phyloP scores from a whole-genome alignment of 2,329 filamentous ascomycete genomes.

The Parafenestella ontariensis region DNA sequence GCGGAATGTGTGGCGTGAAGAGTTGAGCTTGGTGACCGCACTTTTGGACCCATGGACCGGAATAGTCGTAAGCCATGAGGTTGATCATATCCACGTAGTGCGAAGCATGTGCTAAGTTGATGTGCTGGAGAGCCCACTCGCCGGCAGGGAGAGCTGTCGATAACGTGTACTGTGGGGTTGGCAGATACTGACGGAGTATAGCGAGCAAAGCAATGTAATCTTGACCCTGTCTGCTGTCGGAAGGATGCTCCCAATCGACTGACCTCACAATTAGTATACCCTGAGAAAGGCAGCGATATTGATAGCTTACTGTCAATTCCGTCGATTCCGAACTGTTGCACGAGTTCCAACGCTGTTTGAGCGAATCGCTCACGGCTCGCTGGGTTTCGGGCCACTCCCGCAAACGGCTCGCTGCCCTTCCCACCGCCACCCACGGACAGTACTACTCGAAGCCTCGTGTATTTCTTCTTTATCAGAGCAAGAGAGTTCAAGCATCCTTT shows the following conservation, averaged over 20 bases:
- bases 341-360: constrained; percentile 68
- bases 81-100: constrained; percentile 77
- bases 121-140: constrained; percentile 70
- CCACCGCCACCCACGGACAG: constrained; percentile 80
- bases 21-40: constrained; percentile 80
- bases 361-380: constrained; percentile 73
- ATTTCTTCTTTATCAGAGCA: constrained; percentile 73
- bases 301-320: constrained; percentile 73
- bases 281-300: neutral
- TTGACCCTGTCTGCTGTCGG: constrained; percentile 68
- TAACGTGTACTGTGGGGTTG: constrained; percentile 71
- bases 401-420: constrained; percentile 70
- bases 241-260: constrained; percentile 86
- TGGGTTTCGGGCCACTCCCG: constrained; percentile 68
- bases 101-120: constrained; percentile 69
- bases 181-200: constrained; percentile 70
- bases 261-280: constrained; percentile 16
- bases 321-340: constrained; percentile 74
- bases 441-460: constrained; percentile 75
- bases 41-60: constrained; percentile 70
- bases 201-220: constrained; percentile 75
- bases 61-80: constrained; percentile 82
- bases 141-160: constrained; percentile 76
- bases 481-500: constrained; percentile 72
- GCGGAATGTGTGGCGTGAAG: constrained; percentile 62